Evolutionary conservation across 2,329 filamentous ascomycete species (phyloP).

Genomic region (Fusarium sp.): DNA sequence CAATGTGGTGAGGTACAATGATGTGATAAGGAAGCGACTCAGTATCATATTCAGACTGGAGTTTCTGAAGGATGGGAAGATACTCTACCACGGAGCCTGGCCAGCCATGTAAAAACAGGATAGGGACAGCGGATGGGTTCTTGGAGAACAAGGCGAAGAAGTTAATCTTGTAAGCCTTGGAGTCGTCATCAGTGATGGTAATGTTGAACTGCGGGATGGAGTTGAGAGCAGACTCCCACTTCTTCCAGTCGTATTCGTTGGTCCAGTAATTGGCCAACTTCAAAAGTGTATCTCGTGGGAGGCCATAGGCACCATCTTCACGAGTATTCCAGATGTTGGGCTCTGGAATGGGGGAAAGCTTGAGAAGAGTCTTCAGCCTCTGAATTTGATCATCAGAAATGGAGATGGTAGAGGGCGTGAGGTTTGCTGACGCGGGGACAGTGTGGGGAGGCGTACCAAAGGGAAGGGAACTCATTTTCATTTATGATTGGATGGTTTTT

Average conservation of each 20-base stretch:
- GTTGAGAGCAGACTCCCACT: constrained; percentile 36
- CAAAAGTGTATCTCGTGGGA: neutral
- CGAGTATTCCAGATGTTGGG: constrained; percentile 11
- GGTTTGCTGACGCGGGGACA: constrained; percentile 19
- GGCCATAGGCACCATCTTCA: neutral
- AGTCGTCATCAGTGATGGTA: constrained; percentile 17
- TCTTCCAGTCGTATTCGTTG: constrained; percentile 20
- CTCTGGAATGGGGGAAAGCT: constrained; percentile 6
- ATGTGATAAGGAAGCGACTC: constrained; percentile 23
- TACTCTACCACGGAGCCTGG: constrained; percentile 37
- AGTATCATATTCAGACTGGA: neutral
- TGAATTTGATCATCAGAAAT: constrained; percentile 7
- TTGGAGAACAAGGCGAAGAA: constrained; percentile 30
- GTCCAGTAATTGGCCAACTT: constrained; percentile 16
- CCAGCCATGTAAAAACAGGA: constrained; percentile 36
- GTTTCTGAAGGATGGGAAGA: constrained; percentile 24
- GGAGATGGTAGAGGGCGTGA: constrained; percentile 26
- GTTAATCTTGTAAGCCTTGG: constrained; percentile 18
- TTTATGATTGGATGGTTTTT: neutral
- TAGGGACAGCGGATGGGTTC: neutral
- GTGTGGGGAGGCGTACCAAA: constrained; percentile 5
- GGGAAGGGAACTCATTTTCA: neutral
- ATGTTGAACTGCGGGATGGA: constrained; percentile 35
- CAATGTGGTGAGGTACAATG: constrained; percentile 21
- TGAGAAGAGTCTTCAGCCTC: constrained; percentile 10